phyloP scores from a whole-genome alignment of 495 filamentous ascomycete genomes.

The Aspergillus bertholletiae region DNA sequence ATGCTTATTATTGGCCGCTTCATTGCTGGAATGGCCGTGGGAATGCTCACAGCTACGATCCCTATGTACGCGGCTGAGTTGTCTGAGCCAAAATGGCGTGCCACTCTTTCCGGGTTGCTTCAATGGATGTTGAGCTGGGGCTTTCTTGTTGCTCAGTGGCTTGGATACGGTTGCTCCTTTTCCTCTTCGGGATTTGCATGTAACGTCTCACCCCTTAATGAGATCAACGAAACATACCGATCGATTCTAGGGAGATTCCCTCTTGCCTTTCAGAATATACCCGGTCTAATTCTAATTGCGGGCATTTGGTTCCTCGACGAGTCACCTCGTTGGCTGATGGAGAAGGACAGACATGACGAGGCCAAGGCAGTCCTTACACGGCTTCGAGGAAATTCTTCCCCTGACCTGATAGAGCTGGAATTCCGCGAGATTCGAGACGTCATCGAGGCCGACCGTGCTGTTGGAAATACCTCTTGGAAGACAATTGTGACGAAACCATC shows the following conservation, averaged over 20 bases:
- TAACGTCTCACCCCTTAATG: background rate
- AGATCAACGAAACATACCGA: constrained; percentile 1
- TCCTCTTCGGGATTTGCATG: constrained; percentile 42
- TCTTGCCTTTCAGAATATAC: constrained; percentile 49
- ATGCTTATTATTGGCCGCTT: constrained; percentile 49
- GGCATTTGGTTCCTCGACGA: constrained; percentile 59
- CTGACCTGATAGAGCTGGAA: constrained; percentile 22
- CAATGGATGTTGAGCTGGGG: constrained; percentile 44
- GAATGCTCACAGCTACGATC: constrained; percentile 41
- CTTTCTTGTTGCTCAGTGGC: constrained; percentile 42
- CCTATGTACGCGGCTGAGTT: constrained; percentile 37
- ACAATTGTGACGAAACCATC: constrained; percentile 42
- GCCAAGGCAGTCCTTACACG: constrained; percentile 33
- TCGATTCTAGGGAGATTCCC: constrained; percentile 39
- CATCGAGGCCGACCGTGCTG: constrained; percentile 12
- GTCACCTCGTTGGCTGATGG: constrained; percentile 55
- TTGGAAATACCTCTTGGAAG: constrained; percentile 31
- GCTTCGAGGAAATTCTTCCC: constrained; percentile 11
- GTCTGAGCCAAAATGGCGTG: constrained; percentile 20
- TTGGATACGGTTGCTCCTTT: constrained; percentile 47
- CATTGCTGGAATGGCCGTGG: constrained; percentile 43
- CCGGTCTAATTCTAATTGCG: constrained; percentile 37
- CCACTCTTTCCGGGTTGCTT: constrained; percentile 20
- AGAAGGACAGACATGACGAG: constrained; percentile 61
- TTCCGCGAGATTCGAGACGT: constrained; percentile 26